Evolutionary conservation across 495 filamentous ascomycete genomes (phyloP).

Genomic region (Penicillium angulare): DNA sequence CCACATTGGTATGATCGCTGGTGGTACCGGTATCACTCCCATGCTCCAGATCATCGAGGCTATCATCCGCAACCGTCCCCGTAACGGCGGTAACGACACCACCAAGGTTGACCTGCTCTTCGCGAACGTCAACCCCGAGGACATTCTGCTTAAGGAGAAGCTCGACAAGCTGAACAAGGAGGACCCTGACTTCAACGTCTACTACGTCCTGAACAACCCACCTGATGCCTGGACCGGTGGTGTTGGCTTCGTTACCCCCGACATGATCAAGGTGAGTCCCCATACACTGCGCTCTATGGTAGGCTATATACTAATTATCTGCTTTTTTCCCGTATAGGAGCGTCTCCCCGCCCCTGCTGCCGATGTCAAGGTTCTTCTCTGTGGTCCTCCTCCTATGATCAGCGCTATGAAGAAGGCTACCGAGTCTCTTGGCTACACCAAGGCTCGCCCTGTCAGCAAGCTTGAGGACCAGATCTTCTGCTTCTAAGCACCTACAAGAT

Average conservation of each 20-base stretch:
- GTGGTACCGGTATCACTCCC: slow-evolving; percentile 95
- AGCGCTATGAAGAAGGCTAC: slow-evolving; percentile 96
- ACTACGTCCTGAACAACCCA: slow-evolving; percentile 96
- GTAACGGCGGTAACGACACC: slow-evolving; percentile 66
- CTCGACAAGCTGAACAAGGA: slow-evolving; percentile 73
- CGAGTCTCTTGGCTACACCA: slow-evolving; percentile 82
- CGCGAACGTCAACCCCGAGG: slow-evolving; percentile 89
- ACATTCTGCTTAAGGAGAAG: slow-evolving; percentile 91
- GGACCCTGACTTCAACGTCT: slow-evolving; percentile 76
- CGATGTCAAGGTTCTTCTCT: slow-evolving; percentile 95
- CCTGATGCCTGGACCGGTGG: slow-evolving; percentile 86
- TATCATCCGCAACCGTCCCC: slow-evolving; percentile 75
- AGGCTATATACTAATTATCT: neutral
- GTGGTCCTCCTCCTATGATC: slow-evolving; percentile 95
- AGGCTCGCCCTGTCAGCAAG: slow-evolving; percentile 93
- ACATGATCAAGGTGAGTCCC: slow-evolving; percentile 80
- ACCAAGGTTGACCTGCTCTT: slow-evolving; percentile 94
- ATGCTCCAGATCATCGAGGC: slow-evolving; percentile 96
- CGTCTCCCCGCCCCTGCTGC: slow-evolving; percentile 75
- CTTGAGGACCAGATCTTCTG: slow-evolving; percentile 97
- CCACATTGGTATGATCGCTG: slow-evolving; percentile 95
- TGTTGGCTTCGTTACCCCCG: slow-evolving; percentile 88
- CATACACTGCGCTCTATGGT: neutral
- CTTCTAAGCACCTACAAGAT: slow-evolving; percentile 64
- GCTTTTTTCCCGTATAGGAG: slow-evolving; percentile 49